Percentiles rank a stretch among this genome's conserved stretches.
Conservation (phyloP, 108 stramenopile genomes). For the Cyclostephanos tholiformis region DNA sequence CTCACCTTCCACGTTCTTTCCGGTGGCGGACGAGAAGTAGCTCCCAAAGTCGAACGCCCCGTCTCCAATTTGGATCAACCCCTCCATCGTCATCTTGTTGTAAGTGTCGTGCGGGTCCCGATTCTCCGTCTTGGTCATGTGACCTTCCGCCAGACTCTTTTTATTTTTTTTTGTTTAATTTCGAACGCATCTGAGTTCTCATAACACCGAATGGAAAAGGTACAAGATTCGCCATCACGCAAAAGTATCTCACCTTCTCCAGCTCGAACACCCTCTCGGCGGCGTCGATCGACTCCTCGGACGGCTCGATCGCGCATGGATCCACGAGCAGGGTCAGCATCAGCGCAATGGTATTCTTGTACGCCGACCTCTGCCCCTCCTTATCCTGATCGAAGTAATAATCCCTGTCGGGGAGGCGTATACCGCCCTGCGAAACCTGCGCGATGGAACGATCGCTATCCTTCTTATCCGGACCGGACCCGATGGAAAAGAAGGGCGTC, state of each 20-base stretch:
- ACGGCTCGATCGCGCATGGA: conserved; percentile 19
- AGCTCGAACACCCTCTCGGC: conserved; percentile 57
- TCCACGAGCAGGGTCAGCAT: conserved; percentile 63
- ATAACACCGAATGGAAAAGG: too few species aligned
- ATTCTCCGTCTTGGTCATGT: conserved; percentile 84
- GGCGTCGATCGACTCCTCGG: conserved; percentile 18
- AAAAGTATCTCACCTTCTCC: conserved; percentile 32
- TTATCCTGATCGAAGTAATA: conserved; percentile 89
- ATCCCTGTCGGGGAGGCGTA: conserved; percentile 76
- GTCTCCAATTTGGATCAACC: conserved; percentile 28
- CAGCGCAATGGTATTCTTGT: conserved; percentile 56
- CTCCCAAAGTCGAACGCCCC: conserved; percentile 57
- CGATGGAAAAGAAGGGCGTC: conserved; percentile 56
- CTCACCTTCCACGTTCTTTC: conserved; percentile 38
- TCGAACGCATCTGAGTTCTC: too few species aligned
- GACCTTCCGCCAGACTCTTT: conserved; percentile 53
- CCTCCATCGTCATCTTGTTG: conserved; percentile 66
- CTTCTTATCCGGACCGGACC: conserved; percentile 64
- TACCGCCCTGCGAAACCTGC: conserved; percentile 67
- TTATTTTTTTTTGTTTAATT: too few species aligned
- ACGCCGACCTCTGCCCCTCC: conserved; percentile 63
- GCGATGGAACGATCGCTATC: conserved; percentile 61
- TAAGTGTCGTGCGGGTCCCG: conserved; percentile 76
- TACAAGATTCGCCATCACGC: too few species aligned
- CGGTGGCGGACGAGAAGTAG: conserved; percentile 54